A percentile compares a stretch with the other conserved stretches of the same genome.
Conservation (phyloP, 2,329 filamentous ascomycete genomes). For the Aspergillus puulaauensis region DNA sequence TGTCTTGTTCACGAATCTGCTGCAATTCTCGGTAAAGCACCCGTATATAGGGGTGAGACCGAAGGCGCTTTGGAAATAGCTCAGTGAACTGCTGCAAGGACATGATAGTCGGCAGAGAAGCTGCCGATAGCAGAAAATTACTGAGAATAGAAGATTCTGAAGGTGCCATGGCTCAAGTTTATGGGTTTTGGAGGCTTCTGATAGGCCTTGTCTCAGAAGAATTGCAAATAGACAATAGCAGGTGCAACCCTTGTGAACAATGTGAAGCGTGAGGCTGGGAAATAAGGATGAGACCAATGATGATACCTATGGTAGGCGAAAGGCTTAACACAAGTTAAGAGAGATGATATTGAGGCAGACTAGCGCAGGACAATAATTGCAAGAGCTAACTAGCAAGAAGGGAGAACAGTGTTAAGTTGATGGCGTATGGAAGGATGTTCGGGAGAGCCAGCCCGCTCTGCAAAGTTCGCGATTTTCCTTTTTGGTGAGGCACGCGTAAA, state of each 20-base stretch:
- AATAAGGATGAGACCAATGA: neutral
- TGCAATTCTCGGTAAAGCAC: constrained; percentile 78
- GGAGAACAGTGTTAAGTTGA: neutral
- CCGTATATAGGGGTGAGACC: constrained; percentile 65
- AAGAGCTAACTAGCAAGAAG: neutral
- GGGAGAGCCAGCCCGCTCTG: neutral
- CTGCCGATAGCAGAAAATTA: constrained; percentile 75
- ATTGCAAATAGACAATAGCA: neutral
- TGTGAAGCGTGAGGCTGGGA: neutral
- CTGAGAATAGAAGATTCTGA: constrained; percentile 73
- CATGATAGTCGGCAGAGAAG: constrained; percentile 70
- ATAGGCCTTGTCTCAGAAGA: neutral
- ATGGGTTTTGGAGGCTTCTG: neutral
- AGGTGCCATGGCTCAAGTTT: constrained; percentile 59
- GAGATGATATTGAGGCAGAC: neutral
- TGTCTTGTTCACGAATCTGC: constrained; percentile 65
- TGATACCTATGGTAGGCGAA: neutral
- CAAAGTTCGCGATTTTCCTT: constrained; percentile 15
- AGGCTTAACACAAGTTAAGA: neutral
- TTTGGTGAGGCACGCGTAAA: constrained; percentile 14
- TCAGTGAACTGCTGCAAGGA: constrained; percentile 73
- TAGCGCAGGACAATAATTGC: neutral
- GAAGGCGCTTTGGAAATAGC: constrained; percentile 69
- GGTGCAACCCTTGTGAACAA: neutral
- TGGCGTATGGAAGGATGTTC: neutral